Conservation (phyloP, 129 eudicot genomes). For the Flaveria ramosissima region DNA sequence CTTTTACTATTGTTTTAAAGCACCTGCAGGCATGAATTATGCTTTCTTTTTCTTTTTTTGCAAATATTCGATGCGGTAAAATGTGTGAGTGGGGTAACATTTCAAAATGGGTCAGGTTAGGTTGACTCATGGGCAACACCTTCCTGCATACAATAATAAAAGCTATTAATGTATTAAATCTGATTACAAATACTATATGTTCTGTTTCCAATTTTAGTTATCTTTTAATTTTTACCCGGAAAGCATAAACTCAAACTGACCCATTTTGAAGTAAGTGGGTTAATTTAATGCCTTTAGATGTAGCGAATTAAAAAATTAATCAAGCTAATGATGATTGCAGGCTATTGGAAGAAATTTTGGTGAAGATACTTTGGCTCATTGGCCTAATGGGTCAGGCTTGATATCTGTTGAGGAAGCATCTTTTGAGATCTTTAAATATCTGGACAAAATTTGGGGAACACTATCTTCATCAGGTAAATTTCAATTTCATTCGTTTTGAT, state of each 20-base stretch:
- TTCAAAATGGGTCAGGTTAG: neutral
- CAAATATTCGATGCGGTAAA: neutral
- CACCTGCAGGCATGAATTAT: constrained; percentile 69
- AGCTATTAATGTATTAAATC: neutral
- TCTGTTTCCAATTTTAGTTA: constrained; percentile 2
- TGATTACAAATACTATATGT: neutral
- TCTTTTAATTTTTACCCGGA: neutral
- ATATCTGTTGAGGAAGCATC: constrained; percentile 90
- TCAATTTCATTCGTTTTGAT: neutral
- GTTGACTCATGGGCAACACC: neutral
- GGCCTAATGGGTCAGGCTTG: constrained; percentile 77
- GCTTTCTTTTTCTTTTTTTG: neutral
- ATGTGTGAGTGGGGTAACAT: neutral
- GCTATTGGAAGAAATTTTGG: constrained; percentile 84
- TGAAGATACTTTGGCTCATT: constrained; percentile 95
- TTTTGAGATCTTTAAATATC: constrained; percentile 82
- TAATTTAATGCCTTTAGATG: neutral
- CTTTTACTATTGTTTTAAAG: constrained; percentile 59
- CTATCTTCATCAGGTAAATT: constrained; percentile 84
- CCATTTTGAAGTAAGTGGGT: constrained; percentile 3
- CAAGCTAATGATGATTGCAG: constrained; percentile 41
- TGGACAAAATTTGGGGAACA: constrained; percentile 81
- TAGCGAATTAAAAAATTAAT: constrained; percentile 3
- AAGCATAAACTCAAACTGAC: neutral
- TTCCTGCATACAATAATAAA: neutral